phyloP scores from a whole-genome alignment of 2,329 filamentous ascomycete genomes.

The Ramichloridium luteum region DNA sequence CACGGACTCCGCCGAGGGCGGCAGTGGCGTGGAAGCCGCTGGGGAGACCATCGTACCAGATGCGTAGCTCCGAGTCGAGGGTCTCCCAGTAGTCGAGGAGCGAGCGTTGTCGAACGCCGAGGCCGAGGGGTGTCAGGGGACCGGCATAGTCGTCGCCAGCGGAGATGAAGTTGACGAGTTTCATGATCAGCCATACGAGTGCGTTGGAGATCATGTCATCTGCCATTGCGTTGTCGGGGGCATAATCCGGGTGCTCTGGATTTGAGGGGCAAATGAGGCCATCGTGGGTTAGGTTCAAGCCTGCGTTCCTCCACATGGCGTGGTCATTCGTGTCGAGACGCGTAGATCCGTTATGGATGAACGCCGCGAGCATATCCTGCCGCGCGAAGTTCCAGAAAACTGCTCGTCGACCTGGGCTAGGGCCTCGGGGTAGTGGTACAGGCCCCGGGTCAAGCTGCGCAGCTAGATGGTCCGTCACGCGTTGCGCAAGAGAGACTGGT shows the following conservation, averaged over 20 bases:
- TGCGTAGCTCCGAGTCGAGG: constrained; percentile 44
- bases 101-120: constrained; percentile 38
- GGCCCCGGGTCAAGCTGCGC: constrained; percentile 4
- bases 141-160: constrained; percentile 40
- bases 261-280: constrained; percentile 41
- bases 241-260: constrained; percentile 30
- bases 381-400: constrained; percentile 57
- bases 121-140: constrained; percentile 28
- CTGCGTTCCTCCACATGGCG: constrained; percentile 52
- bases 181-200: constrained; percentile 53
- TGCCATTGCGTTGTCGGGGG: constrained; percentile 36
- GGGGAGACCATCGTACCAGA: constrained; percentile 48
- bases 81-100: constrained; percentile 42
- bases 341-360: constrained; percentile 49
- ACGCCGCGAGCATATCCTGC: constrained; percentile 53
- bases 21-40: constrained; percentile 48
- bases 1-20: constrained; percentile 25
- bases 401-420: constrained; percentile 44
- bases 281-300: constrained; percentile 44
- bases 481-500: constrained; percentile 17
- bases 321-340: constrained; percentile 50
- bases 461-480: constrained; percentile 11
- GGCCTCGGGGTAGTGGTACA: constrained; percentile 16
- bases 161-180: constrained; percentile 53
- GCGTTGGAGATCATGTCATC: constrained; percentile 55